phyloP scores from a whole-genome alignment of 768 basidiomycete species.

The Tylopilus plumbeoviolaceoides region DNA sequence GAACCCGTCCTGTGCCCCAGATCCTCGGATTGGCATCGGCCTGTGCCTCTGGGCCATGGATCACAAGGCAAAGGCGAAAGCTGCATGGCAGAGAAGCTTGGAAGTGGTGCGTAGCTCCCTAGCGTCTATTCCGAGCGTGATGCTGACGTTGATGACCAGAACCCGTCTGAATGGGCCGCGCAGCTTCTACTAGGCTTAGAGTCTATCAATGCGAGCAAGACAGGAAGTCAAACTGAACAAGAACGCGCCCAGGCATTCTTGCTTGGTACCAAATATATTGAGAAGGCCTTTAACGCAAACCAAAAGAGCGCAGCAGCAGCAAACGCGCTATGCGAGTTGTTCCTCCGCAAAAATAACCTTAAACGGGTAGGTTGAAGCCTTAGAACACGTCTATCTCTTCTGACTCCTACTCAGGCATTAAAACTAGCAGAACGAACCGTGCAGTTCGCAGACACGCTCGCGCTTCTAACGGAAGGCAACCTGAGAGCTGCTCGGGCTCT shows the following conservation, averaged over 20 bases:
- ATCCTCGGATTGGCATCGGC: conserved; percentile 94
- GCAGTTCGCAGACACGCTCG: conserved; percentile 87
- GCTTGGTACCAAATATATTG: conserved; percentile 64
- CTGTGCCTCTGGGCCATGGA: conserved; percentile 90
- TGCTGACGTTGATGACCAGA: conserved; percentile 37
- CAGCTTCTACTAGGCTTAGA: conserved; percentile 83
- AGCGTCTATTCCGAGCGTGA: background rate
- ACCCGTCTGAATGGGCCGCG: conserved; percentile 75
- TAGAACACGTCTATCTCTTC: background rate
- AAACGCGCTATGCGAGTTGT: conserved; percentile 76
- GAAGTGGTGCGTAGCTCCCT: conserved; percentile 64
- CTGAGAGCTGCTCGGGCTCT: conserved; percentile 77
- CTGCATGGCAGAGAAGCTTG: conserved; percentile 87
- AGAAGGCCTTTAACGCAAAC: conserved; percentile 72
- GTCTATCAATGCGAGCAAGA: conserved; percentile 81
- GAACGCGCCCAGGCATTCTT: conserved; percentile 61
- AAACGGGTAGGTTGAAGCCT: conserved; percentile 44
- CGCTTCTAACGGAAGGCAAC: conserved; percentile 83
- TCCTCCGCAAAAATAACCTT: conserved; percentile 66
- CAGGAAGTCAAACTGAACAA: conserved; percentile 55
- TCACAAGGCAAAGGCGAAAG: conserved; percentile 74
- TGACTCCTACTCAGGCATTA: conserved; percentile 50
- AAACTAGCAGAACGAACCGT: conserved; percentile 94
- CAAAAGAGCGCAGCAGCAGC: conserved; percentile 78
- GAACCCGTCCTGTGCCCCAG: conserved; percentile 77